Conservation (phyloP, 2,329 filamentous ascomycete species). For the Triangularia setosa region DNA sequence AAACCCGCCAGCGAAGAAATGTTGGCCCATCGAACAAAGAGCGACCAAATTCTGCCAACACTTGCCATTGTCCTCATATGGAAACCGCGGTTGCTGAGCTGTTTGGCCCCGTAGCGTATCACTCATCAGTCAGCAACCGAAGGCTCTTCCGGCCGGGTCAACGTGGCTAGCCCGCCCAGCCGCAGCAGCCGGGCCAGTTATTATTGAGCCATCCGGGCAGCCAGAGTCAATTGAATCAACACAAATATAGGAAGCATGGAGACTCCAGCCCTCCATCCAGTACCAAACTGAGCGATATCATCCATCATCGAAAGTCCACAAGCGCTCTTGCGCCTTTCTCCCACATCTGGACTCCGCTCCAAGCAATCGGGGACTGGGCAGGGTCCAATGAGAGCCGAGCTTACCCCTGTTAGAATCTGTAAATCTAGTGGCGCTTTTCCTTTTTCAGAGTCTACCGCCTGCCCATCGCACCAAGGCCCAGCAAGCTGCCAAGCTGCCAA, state of each 20-base stretch:
- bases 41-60: background rate
- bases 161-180: background rate
- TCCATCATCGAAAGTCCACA: background rate
- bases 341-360: slow-evolving; percentile 1
- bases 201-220: background rate
- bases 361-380: background rate
- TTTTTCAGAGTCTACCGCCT: slow-evolving; percentile 8
- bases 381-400: background rate
- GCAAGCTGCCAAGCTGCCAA: slow-evolving; percentile 2
- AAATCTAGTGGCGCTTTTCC: slow-evolving; percentile 9
- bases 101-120: background rate
- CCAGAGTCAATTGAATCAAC: background rate
- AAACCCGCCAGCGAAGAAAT: background rate
- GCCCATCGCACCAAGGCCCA: background rate
- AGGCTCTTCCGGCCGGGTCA: background rate
- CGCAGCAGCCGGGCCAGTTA: background rate
- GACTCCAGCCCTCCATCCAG: background rate
- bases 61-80: background rate
- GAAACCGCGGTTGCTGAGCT: background rate
- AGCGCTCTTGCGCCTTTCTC: slow-evolving; percentile 1
- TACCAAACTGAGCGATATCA: background rate
- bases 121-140: background rate
- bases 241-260: background rate
- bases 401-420: background rate
- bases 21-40: background rate